Evolutionary conservation across 164 flowering plant species (phyloP), one percentile per base, ranked within the genome.

Genomic region (Stephania japonica): DNA sequence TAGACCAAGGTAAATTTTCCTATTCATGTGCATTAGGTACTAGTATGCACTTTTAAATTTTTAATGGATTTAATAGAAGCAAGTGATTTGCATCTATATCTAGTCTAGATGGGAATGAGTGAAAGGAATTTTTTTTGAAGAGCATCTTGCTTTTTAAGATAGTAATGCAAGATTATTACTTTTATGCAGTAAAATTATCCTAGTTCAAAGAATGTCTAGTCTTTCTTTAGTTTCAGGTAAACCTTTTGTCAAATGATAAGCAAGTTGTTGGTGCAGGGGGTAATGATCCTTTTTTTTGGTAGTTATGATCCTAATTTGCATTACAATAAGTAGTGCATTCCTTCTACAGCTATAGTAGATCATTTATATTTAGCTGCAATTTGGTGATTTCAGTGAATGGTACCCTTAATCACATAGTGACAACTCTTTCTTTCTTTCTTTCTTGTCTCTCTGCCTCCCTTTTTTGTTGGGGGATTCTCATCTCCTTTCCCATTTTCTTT

Each of bases 1-100:
- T 65, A 65, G 68, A 62, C 42, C 67, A 65, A 75, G 76, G 78
- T 71, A 24, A 6, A 16, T 56, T 67, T 63, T 69, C 12, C 5
- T 62, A 18, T 42, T 72, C 13, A 32, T 62, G 64, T 67, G 42
- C 8, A 25, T 70, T 12, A 24, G 42, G 14, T 32, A 32, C 38
- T 32, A 32, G 38, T 32, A 32, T 32, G 5, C 21, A 59, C 16
- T 16, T 47, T 47, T 47, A n/a, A n/a, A n/a, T n/a, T n/a, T n/a
- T n/a, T n/a, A 16, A 47, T 47, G 2, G 16, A 47, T 47, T 47
- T 47, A 16, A 47, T 9, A 47, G 16, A 47, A 47, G 16, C 53
- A 47, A 47, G 53, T 47, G 53, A 47, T 47, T 47, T 47, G 13
- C 53, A 47, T 47, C 53, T 47, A 47, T 47, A 47, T 12, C 16